Evolutionary conservation across 768 basidiomycete genomes (phyloP).

Genomic region (Tulasnella sp.): DNA sequence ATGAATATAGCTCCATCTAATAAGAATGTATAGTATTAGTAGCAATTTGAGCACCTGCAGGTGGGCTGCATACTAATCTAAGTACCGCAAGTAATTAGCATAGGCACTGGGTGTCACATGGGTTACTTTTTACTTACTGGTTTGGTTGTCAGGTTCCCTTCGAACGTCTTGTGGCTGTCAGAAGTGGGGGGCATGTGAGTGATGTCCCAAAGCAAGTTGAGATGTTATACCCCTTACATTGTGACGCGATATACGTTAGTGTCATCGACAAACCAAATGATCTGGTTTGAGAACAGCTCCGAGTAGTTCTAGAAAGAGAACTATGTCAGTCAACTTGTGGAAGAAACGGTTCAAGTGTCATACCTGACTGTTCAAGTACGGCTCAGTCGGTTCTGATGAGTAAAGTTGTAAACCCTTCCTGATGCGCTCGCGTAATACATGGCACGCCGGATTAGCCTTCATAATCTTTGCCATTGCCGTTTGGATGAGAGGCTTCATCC

Average conservation of each 20-base stretch:
- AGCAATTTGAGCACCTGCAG: background rate
- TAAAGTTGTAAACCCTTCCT: constrained; percentile 97
- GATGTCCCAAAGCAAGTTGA: no score
- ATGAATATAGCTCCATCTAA: constrained; percentile 93
- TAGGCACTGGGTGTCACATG: background rate
- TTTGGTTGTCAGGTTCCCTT: constrained; percentile 98
- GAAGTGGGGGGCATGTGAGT: no score
- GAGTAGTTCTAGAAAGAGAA: constrained; percentile 97
- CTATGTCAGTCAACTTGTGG: constrained; percentile 95
- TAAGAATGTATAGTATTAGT: constrained; percentile 12
- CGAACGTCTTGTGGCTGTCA: constrained; percentile 95
- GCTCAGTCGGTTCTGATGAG: constrained; percentile 98
- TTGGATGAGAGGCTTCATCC: constrained; percentile 93
- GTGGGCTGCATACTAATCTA: constrained; percentile 19
- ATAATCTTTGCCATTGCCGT: constrained; percentile 99
- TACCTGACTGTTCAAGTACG: constrained; percentile 89
- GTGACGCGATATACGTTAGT: constrained; percentile 99
- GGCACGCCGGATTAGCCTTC: constrained; percentile 98
- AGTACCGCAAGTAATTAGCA: constrained; percentile 3
- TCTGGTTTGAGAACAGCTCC: constrained; percentile 95
- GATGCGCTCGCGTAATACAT: constrained; percentile 96
- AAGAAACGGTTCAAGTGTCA: constrained; percentile 79
- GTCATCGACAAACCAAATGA: constrained; percentile 99
- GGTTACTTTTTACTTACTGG: constrained; percentile 58
- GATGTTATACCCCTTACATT: constrained; percentile 41